Percentiles rank a stretch among this genome's conserved stretches.
Evolutionary conservation across 176 grass and related monocot species (phyloP).

Genomic region (Oropetium thomaeum): DNA sequence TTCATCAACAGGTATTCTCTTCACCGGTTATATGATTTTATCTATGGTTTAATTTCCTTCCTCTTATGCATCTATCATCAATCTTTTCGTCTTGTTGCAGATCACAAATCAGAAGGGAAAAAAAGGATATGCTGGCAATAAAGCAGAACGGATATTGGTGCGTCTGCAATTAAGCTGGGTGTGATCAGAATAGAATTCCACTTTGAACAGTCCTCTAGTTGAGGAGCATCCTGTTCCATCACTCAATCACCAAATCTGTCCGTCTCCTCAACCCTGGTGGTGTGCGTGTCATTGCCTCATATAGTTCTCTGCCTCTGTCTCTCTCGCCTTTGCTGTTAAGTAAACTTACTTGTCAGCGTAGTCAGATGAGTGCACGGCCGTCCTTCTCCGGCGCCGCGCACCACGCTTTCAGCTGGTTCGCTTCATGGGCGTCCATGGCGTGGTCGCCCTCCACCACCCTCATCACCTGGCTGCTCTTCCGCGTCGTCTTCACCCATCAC

Average conservation of each 20-base stretch:
- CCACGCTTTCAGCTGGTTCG: background rate
- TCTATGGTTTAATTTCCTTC: background rate
- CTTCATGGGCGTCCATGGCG: conserved; percentile 46
- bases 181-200: conserved; percentile 1
- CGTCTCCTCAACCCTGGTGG: background rate
- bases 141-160: background rate
- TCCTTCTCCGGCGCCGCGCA: conserved; percentile 30
- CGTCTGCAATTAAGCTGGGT: background rate
- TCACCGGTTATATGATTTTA: background rate
- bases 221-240: conserved; percentile 40
- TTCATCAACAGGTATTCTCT: background rate
- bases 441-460: conserved; percentile 39
- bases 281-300: background rate
- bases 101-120: background rate
- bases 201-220: background rate
- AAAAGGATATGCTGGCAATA: background rate
- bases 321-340: background rate
- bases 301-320: background rate
- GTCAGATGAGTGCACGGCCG: conserved; percentile 46
- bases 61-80: background rate
- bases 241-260: conserved; percentile 23
- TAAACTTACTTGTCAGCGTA: background rate
- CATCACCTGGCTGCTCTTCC: conserved; percentile 58
- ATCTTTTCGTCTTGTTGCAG: background rate
- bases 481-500: conserved; percentile 10